phyloP scores from a whole-genome alignment of 2,329 filamentous ascomycete species.

The Metarhizium rileyi region DNA sequence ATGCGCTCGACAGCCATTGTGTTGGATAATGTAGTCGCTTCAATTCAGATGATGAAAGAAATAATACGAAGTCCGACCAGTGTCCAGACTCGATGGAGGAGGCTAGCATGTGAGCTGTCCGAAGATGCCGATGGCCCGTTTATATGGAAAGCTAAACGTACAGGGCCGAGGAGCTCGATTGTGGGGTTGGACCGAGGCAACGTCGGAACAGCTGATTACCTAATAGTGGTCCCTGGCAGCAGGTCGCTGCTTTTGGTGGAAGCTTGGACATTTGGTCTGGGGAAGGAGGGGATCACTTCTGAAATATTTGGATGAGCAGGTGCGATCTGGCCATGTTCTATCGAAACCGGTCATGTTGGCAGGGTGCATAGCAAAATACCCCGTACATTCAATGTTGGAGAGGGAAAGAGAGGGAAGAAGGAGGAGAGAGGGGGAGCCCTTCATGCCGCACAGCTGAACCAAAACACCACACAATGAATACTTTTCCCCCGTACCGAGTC shows the following conservation, averaged over 20 bases:
- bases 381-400: no score
- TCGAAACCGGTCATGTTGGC: not conserved
- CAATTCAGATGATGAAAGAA: not conserved
- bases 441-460: no score
- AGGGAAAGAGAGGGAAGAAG: no score
- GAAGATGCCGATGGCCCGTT: conserved; percentile 2
- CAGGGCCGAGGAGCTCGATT: conserved; percentile 8
- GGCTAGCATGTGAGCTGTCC: not conserved
- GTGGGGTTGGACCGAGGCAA: conserved; percentile 24
- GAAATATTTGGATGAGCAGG: no score
- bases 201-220: conserved; percentile 7
- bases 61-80: not conserved
- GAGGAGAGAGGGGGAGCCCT: no score
- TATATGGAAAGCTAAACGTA: conserved; percentile 14
- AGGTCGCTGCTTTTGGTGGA: not conserved
- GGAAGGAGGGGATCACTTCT: not conserved
- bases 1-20: conserved; percentile 79
- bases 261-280: not conserved
- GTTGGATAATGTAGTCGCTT: conserved; percentile 4
- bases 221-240: not conserved
- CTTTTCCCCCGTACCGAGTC: no score
- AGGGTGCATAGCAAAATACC: no score
- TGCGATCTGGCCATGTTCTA: not conserved
- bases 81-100: not conserved
- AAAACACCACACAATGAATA: no score